A percentile compares a stretch with the other conserved stretches of the same genome.
phyloP scores from a whole-genome alignment of 306 rosid genomes.

The Lathyrus oleraceus region DNA sequence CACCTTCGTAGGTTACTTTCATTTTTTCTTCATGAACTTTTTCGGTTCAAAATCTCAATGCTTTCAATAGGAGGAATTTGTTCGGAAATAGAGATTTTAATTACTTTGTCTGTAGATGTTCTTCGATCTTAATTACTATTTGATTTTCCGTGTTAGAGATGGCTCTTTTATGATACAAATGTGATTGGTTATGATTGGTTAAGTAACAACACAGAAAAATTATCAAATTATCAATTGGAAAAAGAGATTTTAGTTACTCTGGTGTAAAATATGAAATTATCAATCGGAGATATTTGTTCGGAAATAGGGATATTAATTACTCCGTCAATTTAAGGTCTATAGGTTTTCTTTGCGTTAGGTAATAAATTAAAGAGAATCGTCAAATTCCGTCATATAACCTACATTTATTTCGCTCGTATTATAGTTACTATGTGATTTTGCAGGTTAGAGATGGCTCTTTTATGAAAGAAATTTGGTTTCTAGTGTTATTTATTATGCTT shows the following conservation, averaged over 20 bases:
- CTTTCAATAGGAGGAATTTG: not conserved
- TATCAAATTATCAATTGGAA: too few relatives aligned
- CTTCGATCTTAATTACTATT: not conserved
- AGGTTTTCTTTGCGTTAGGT: not conserved
- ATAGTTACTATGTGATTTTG: constrained; percentile 7
- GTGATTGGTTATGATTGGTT: not conserved
- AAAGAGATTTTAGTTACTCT: too few relatives aligned
- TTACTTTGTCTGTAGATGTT: not conserved
- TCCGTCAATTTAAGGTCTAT: constrained; percentile 19
- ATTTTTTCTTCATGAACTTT: not conserved
- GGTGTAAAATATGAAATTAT: not conserved
- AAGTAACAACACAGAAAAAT: too few relatives aligned
- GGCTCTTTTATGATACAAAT: not conserved
- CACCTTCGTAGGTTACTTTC: not conserved
- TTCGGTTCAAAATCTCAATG: not conserved
- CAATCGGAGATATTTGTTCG: not conserved
- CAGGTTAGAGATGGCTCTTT: not conserved
- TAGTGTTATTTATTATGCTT: not conserved
- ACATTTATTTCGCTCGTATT: constrained; percentile 7
- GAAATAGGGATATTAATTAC: not conserved
- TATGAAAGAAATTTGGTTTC: not conserved
- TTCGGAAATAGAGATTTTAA: not conserved
- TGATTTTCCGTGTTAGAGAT: not conserved
- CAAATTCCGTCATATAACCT: not conserved
- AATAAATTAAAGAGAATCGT: not conserved